Evolutionary conservation across 306 rosid species (phyloP).

Genomic region (Casuarina cunninghamiana): DNA sequence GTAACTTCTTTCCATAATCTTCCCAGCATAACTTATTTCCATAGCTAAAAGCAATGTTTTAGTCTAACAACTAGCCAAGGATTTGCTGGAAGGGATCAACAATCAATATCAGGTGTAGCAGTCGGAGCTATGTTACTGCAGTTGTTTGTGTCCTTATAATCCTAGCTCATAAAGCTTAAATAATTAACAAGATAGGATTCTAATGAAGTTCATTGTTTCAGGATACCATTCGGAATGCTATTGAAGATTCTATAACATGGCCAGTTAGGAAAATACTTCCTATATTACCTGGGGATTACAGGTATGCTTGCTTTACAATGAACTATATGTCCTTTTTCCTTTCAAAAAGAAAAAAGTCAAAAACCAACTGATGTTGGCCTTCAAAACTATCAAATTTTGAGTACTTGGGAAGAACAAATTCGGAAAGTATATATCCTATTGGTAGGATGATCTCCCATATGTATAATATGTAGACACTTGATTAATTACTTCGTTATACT

Average conservation of each 20-base stretch:
- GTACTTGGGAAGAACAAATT: not conserved
- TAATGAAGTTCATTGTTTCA: constrained; percentile 29
- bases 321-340: constrained; percentile 1
- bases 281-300: constrained; percentile 83
- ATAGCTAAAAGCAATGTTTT: not conserved
- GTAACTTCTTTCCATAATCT: no score
- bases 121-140: not conserved
- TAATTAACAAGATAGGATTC: not conserved
- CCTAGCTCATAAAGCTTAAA: not conserved
- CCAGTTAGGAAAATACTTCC: constrained; percentile 81
- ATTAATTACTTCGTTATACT: not conserved
- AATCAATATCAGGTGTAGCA: not conserved
- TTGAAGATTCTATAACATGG: constrained; percentile 93
- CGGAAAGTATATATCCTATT: not conserved
- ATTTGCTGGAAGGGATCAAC: not conserved
- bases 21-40: no score
- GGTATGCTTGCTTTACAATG: constrained; percentile 45
- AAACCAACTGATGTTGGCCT: not conserved
- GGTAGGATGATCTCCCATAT: not conserved
- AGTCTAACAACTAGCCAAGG: not conserved
- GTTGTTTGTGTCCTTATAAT: constrained; percentile 6
- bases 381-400: not conserved
- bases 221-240: constrained; percentile 90
- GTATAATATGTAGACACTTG: not conserved
- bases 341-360: not conserved